Evolutionary conservation across 805 yeast species (phyloP), one percentile per base, ranked within the genome.

Genomic region (Saccharomycopsis selenospora): DNA sequence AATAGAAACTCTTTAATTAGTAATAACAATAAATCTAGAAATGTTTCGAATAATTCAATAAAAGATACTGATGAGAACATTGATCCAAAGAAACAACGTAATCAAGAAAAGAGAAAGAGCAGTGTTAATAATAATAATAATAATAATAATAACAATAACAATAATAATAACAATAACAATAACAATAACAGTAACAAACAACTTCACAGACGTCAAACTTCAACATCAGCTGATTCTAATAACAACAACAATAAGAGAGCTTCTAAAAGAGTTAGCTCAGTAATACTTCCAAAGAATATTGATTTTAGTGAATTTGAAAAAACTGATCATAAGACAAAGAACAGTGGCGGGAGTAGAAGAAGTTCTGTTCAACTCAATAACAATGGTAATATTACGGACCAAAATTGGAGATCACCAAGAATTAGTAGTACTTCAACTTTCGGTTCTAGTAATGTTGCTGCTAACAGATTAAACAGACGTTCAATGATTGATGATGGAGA

Each of bases 261-360:
- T 38, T 45, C 47, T 4, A 41, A 50, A 24, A 49, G 28, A 40
- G 40, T 40, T n/a, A 46, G 50, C 36, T 17, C 38, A 10, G 38
- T 33, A 7, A 20, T 33, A 20, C 38, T 49, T 20, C 26, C 50
- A 8, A 48, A 40, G 25, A n/a, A 36, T 3, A 42, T 41, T 22
- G 55, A 52, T 26, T 52, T 52, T 30, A 41, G 51, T 24, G 55
- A 52, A 13, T 52, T 52, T 36, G 50, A 50, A 26, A 49, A 46
- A 42, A 45, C 38, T 6, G 38, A 33, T 13, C 8, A 14, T 8
- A 36, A 27, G 43, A 40, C n/a, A 14, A 29, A 20, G 4, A 36
- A 33, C 14, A 41, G 30, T 17, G 40, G 18, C 17, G 28, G 40
- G 20, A 23, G 17, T 18, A 48, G 41, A 29, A 40, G 45, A 23